Percentiles rank a stretch among this genome's conserved stretches.
These are phyloP conservation scores for Auricularia sp. DNA, from an alignment of 768 basidiomycete species.

Conservation along the genomic window DNA sequence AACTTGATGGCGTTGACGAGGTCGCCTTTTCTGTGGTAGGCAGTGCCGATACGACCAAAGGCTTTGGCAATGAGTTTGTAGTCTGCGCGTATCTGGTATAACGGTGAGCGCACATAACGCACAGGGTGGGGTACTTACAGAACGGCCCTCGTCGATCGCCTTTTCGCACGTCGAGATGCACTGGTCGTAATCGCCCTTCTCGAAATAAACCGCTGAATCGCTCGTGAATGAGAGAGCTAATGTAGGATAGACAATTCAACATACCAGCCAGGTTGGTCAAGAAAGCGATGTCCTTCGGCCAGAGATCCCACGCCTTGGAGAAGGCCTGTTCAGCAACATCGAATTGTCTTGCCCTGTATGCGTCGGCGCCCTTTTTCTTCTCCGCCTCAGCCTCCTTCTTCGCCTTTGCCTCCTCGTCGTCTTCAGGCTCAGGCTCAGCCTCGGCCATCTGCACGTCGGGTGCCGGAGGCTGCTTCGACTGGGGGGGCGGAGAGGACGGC, in stretches of 20 bases:
- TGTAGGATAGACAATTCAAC: conserved; percentile 11
- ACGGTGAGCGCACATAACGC: neutral
- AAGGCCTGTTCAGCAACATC: conserved; percentile 66
- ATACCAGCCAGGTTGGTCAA: conserved; percentile 81
- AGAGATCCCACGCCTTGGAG: conserved; percentile 82
- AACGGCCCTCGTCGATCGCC: conserved; percentile 92
- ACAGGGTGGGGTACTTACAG: conserved; percentile 30
- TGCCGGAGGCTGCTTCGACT: conserved; percentile 22
- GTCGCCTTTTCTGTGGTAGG: conserved; percentile 77
- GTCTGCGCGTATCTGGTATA: conserved; percentile 66
- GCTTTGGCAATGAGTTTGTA: conserved; percentile 95
- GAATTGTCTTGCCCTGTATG: conserved; percentile 83
- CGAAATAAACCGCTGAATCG: conserved; percentile 74
- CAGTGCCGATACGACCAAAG: conserved; percentile 76
- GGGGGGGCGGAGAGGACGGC: conserved; percentile 26
- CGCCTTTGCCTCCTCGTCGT: conserved; percentile 57
- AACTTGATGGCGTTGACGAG: conserved; percentile 71
- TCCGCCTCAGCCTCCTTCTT: conserved; percentile 71
- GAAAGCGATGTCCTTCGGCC: conserved; percentile 90
- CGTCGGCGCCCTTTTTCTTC: conserved; percentile 67
- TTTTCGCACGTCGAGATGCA: conserved; percentile 87
- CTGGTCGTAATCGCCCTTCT: conserved; percentile 85
- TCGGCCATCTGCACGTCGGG: conserved; percentile 50
- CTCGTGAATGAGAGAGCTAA: conserved; percentile 4
- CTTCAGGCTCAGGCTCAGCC: conserved; percentile 41